Conservation (phyloP, 2,329 filamentous ascomycete species). For the Exophiala mesophila region DNA sequence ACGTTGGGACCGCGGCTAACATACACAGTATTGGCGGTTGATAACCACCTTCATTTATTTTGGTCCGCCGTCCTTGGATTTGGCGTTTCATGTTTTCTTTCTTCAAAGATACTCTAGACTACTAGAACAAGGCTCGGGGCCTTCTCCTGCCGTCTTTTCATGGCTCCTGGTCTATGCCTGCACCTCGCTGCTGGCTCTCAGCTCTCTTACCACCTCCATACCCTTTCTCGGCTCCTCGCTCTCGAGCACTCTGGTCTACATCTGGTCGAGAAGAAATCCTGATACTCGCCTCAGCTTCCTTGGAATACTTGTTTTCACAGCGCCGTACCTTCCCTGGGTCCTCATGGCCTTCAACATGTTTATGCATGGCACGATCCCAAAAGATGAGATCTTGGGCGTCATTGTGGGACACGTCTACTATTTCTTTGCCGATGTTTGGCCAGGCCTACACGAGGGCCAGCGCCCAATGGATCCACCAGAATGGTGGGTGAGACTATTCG, state of each 20-base stretch:
- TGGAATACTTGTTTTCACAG: slow-evolving; percentile 83
- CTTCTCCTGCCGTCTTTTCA: slow-evolving; percentile 86
- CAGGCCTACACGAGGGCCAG: slow-evolving; percentile 77
- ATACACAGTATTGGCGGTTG: slow-evolving; percentile 83
- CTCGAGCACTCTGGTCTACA: slow-evolving; percentile 91
- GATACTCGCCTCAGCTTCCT: slow-evolving; percentile 85
- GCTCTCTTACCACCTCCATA: slow-evolving; percentile 75
- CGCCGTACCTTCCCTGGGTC: slow-evolving; percentile 94
- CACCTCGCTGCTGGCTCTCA: slow-evolving; percentile 70
- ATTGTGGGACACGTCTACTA: slow-evolving; percentile 96
- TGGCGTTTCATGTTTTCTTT: slow-evolving; percentile 98
- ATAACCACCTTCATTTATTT: slow-evolving; percentile 96
- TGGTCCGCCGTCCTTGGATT: slow-evolving; percentile 85
- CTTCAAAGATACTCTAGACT: slow-evolving; percentile 92
- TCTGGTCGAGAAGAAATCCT: slow-evolving; percentile 93
- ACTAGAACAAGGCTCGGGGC: slow-evolving; percentile 88
- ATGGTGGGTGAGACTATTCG: slow-evolving; percentile 88
- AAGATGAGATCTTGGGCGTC: slow-evolving; percentile 93
- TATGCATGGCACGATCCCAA: slow-evolving; percentile 83
- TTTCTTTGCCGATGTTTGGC: slow-evolving; percentile 96
- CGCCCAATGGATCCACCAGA: slow-evolving; percentile 81
- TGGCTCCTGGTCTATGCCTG: slow-evolving; percentile 89
- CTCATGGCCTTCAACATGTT: slow-evolving; percentile 86
- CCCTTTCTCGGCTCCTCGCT: slow-evolving; percentile 90
- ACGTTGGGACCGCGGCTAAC: no score